phyloP scores from a whole-genome alignment of 164 flowering plant species.

The Berberis thunbergii region DNA sequence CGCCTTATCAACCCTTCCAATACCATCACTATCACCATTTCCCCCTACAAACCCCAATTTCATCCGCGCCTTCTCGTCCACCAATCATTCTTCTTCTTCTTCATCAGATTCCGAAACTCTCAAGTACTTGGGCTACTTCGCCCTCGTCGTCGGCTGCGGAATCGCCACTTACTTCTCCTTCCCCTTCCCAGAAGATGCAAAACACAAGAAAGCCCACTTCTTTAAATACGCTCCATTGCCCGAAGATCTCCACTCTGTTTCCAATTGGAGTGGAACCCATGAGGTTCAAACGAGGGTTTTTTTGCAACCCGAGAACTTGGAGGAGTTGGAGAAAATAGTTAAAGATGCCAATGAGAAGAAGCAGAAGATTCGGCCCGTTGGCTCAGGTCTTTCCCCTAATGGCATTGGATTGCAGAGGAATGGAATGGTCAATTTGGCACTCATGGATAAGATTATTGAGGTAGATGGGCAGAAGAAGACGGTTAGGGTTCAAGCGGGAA shows the following conservation, averaged over 20 bases:
- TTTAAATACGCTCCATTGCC: constrained; percentile 93
- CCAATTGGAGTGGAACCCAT: constrained; percentile 99
- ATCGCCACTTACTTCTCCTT: constrained; percentile 93
- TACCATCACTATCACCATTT: constrained; percentile 1
- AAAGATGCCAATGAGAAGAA: constrained; percentile 43
- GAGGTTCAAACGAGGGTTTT: constrained; percentile 80
- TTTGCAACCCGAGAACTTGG: constrained; percentile 64
- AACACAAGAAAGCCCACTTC: constrained; percentile 83
- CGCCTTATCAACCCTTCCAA: constrained; percentile 3
- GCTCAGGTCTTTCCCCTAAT: constrained; percentile 91
- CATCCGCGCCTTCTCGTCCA: constrained; percentile 22
- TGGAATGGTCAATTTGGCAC: constrained; percentile 92
- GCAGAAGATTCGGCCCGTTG: constrained; percentile 77
- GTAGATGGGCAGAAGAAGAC: constrained; percentile 74
- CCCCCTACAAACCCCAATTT: constrained; percentile 16
- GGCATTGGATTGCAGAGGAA: constrained; percentile 79
- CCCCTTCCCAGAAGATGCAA: constrained; percentile 78
- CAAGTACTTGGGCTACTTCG: constrained; percentile 75
- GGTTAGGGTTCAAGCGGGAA: constrained; percentile 86
- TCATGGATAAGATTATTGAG: constrained; percentile 84
- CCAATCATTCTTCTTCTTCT: constrained; percentile 22
- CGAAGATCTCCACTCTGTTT: constrained; percentile 87
- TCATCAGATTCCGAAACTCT: constrained; percentile 58
- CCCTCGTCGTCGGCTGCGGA: constrained; percentile 68
- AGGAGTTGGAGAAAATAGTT: constrained; percentile 56